Conservation (phyloP, 805 yeast genomes). For the Wickerhamiella qilinensis region DNA sequence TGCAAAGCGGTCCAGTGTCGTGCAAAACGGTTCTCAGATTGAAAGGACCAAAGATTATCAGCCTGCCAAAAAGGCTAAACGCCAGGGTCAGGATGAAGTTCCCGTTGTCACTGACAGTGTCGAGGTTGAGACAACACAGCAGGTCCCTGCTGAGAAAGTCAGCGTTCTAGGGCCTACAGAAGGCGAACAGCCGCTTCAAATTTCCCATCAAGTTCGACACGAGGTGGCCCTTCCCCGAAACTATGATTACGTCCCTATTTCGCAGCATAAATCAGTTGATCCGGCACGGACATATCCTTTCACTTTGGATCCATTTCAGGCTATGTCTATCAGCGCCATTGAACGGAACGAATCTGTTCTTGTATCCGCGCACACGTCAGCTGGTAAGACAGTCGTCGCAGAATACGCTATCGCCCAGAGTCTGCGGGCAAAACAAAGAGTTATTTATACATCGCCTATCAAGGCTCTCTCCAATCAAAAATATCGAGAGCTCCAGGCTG, state of each 20-base stretch:
- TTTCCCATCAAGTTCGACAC: conserved; percentile 78
- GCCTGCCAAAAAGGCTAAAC: not conserved
- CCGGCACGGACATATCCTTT: conserved; percentile 85
- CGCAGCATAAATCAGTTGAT: conserved; percentile 66
- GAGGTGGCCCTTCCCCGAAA: conserved; percentile 94
- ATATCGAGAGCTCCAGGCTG: conserved; percentile 79
- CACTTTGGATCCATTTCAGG: conserved; percentile 91
- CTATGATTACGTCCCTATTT: conserved; percentile 74
- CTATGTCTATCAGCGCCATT: conserved; percentile 88
- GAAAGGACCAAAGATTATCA: not conserved
- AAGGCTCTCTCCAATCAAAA: conserved; percentile 91
- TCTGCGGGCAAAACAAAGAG: conserved; percentile 79
- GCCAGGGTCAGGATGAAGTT: not conserved
- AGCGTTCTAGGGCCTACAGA: not conserved
- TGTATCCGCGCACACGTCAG: conserved; percentile 95
- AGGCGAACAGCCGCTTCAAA: not conserved
- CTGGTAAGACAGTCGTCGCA: conserved; percentile 95
- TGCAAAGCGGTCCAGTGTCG: not conserved
- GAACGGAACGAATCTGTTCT: conserved; percentile 88
- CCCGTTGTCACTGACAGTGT: conserved; percentile 15
- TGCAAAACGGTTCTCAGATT: not conserved
- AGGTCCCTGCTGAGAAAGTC: conserved; percentile 1
- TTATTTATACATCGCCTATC: conserved; percentile 88
- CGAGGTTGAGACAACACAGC: conserved; percentile 13
- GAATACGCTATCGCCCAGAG: conserved; percentile 95